These are phyloP conservation scores for Penicillium sp. DNA, from an alignment of 2,329 filamentous ascomycete genomes.

Conservation along the genomic window DNA sequence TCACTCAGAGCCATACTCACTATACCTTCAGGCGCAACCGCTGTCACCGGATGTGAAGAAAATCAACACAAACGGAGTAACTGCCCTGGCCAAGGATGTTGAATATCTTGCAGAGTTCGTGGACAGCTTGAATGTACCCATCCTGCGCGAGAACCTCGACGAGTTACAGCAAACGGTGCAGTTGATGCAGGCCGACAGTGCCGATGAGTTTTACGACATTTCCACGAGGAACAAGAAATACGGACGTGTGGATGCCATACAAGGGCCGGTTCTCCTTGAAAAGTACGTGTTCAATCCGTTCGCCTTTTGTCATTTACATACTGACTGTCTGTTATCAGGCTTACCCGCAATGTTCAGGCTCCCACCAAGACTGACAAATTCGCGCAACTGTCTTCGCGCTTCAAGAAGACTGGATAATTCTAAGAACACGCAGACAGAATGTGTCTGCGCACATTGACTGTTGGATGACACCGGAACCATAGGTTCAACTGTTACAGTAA, in stretches of 20 bases:
- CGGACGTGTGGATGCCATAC: slow-evolving; percentile 85
- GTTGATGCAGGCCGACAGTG: slow-evolving; percentile 81
- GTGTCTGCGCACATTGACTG: slow-evolving; percentile 1
- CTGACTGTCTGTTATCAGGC: slow-evolving; percentile 46
- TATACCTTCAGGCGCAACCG: slow-evolving; percentile 63
- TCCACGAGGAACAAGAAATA: slow-evolving; percentile 90
- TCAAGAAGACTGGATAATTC: slow-evolving; percentile 59
- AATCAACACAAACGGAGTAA: slow-evolving; percentile 85
- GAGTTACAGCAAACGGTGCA: slow-evolving; percentile 91
- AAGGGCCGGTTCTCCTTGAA: slow-evolving; percentile 85
- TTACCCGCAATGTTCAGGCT: slow-evolving; percentile 65
- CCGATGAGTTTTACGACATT: slow-evolving; percentile 97
- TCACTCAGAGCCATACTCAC: slow-evolving; percentile 12
- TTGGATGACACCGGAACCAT: neutral
- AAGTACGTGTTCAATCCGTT: slow-evolving; percentile 61
- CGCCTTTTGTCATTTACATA: neutral
- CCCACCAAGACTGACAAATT: slow-evolving; percentile 65
- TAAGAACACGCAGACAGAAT: neutral
- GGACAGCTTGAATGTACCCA: slow-evolving; percentile 80
- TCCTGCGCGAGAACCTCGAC: slow-evolving; percentile 84
- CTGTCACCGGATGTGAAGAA: slow-evolving; percentile 76
- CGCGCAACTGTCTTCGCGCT: slow-evolving; percentile 72
- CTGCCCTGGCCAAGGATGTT: slow-evolving; percentile 79
- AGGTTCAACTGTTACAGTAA: neutral
- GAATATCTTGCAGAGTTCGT: slow-evolving; percentile 84